Conservation (phyloP, 306 rosid species). For the Glycyrrhiza uralensis region DNA sequence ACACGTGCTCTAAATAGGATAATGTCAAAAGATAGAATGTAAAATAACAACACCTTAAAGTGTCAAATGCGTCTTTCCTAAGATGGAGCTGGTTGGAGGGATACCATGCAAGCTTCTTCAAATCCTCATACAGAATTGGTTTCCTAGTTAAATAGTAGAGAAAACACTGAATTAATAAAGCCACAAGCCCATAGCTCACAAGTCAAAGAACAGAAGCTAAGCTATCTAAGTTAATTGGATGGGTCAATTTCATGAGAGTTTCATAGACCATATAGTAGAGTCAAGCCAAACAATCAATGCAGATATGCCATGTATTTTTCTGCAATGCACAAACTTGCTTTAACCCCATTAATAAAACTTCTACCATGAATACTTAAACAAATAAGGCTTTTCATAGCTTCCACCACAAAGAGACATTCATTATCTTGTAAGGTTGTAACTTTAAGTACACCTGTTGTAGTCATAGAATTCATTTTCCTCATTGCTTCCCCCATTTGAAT, state of each 20-base stretch:
- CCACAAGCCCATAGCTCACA: neutral
- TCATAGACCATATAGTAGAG: no score
- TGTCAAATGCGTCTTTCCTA: slow-evolving; percentile 86
- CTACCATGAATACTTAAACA: no score
- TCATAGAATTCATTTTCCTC: no score
- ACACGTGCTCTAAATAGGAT: neutral
- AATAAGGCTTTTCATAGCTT: no score
- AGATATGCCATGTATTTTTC: no score
- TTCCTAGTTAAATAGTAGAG: slow-evolving; percentile 43
- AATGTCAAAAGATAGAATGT: neutral
- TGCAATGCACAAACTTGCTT: neutral
- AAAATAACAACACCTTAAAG: slow-evolving; percentile 52
- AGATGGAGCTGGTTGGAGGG: slow-evolving; percentile 83
- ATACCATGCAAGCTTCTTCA: slow-evolving; percentile 85
- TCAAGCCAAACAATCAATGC: no score
- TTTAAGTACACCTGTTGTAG: no score
- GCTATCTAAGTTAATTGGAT: no score
- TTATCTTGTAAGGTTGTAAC: no score
- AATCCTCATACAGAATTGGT: slow-evolving; percentile 68
- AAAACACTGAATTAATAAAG: slow-evolving; percentile 6
- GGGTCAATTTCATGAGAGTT: no score
- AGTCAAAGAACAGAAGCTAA: slow-evolving; percentile 3
- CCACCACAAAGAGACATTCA: no score
- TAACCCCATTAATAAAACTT: neutral
- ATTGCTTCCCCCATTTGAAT: neutral